Evolutionary conservation across 2,329 filamentous ascomycete genomes (phyloP).

Genomic region (Rugonectria rugulosa): DNA sequence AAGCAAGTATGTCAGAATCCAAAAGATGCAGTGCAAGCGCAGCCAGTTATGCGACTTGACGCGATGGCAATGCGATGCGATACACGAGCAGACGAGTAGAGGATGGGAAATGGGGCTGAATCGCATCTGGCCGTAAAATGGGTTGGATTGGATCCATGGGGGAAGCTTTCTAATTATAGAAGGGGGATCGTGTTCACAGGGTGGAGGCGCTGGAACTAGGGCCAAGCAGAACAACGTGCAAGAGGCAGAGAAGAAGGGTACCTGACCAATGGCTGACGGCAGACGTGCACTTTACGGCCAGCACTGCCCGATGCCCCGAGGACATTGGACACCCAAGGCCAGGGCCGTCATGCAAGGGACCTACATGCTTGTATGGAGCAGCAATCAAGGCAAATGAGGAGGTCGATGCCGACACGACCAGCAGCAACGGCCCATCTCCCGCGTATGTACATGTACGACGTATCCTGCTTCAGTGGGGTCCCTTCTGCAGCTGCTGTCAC

Average conservation of each 20-base stretch:
- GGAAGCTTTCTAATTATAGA: slow-evolving; percentile 42
- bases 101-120: slow-evolving; percentile 41
- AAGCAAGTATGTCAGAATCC: too few relatives aligned
- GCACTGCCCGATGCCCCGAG: too few relatives aligned
- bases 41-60: slow-evolving; percentile 24
- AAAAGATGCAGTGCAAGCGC: neutral
- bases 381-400: too few relatives aligned
- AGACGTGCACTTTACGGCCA: too few relatives aligned
- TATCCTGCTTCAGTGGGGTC: neutral
- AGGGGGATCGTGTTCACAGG: slow-evolving; percentile 41
- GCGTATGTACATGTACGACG: too few relatives aligned
- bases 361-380: too few relatives aligned
- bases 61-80: slow-evolving; percentile 25
- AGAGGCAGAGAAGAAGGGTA: slow-evolving; percentile 19
- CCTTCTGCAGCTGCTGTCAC: neutral
- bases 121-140: slow-evolving; percentile 38
- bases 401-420: too few relatives aligned
- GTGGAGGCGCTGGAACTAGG: slow-evolving; percentile 24
- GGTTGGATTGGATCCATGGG: slow-evolving; percentile 3
- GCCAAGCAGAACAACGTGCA: slow-evolving; percentile 13
- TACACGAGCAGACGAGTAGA: slow-evolving; percentile 8
- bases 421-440: neutral
- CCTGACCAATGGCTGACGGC: neutral
- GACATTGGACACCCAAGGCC: too few relatives aligned
- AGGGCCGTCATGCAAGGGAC: too few relatives aligned